Evolutionary conservation across 225 moss, liverwort and hornwort genomes (phyloP).

Genomic region (Neckera pumila): DNA sequence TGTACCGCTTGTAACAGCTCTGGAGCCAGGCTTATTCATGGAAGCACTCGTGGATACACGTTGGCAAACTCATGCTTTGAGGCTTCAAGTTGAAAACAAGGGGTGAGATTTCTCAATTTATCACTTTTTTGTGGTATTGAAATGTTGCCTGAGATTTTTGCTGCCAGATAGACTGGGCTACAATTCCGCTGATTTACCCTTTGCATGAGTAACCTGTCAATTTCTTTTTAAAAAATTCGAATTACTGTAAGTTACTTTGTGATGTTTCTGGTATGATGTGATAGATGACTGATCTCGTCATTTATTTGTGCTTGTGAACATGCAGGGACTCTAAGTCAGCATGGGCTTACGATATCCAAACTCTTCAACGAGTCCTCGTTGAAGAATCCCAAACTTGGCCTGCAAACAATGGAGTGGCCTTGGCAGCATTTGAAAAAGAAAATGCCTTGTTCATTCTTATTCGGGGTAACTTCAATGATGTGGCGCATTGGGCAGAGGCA

Average conservation of each 20-base stretch:
- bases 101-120: conserved; percentile 4
- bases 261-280: background rate
- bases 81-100: conserved; percentile 8
- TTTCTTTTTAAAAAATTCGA: background rate
- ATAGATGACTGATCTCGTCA: background rate
- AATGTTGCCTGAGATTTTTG: background rate
- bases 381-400: conserved; percentile 29
- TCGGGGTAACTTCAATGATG: conserved; percentile 71
- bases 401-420: conserved; percentile 44
- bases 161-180: background rate
- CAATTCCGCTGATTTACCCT: background rate
- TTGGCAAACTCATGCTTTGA: conserved; percentile 51
- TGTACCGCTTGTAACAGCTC: conserved; percentile 60
- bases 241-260: background rate
- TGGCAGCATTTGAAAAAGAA: conserved; percentile 44
- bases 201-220: background rate
- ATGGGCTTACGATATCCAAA: conserved; percentile 29
- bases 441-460: conserved; percentile 45
- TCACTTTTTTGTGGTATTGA: background rate
- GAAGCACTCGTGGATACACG: conserved; percentile 34
- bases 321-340: conserved; percentile 1
- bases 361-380: background rate
- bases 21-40: conserved; percentile 59
- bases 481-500: conserved; percentile 62
- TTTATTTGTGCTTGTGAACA: background rate